Percentiles rank a stretch among this genome's conserved stretches.
Evolutionary conservation across 176 grass and related monocot species (phyloP).

Genomic region (Musa acuminata): DNA sequence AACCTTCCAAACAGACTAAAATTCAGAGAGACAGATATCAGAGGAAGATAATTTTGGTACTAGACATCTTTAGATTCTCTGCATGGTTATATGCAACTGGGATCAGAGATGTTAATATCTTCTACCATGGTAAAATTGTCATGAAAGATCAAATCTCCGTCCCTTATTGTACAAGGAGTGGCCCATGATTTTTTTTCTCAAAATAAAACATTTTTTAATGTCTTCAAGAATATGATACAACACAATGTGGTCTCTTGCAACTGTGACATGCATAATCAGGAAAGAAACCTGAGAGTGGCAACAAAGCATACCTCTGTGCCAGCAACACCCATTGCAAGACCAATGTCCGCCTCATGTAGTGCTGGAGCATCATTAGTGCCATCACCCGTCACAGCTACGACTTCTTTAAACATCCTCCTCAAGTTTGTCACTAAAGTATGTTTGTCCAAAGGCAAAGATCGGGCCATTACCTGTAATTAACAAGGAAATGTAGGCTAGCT

Average conservation of each 20-base stretch:
- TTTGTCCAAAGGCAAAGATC: slow-evolving; percentile 86
- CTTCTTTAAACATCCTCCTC: slow-evolving; percentile 63
- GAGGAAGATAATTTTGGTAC: no score
- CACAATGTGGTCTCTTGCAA: background rate
- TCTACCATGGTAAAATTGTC: background rate
- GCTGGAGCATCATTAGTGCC: slow-evolving; percentile 93
- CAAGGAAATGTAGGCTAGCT: background rate
- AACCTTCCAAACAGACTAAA: no score
- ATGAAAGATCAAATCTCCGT: background rate
- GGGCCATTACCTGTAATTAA: slow-evolving; percentile 69
- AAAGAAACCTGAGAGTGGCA: background rate
- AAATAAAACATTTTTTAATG: no score
- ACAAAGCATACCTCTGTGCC: slow-evolving; percentile 63
- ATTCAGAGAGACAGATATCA: no score
- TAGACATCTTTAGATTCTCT: background rate
- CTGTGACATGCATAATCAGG: background rate
- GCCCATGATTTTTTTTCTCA: no score
- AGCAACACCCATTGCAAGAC: slow-evolving; percentile 88
- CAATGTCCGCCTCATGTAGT: slow-evolving; percentile 89
- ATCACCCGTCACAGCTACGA: slow-evolving; percentile 83
- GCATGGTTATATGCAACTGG: no score
- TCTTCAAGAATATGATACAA: background rate
- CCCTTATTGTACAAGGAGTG: background rate
- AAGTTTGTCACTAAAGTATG: slow-evolving; percentile 77
- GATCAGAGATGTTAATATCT: background rate